Evolutionary conservation across 1,284 basidiomycete species (phyloP), one percentile per base, ranked within the genome.

Genomic region (Xanthoconium separans): DNA sequence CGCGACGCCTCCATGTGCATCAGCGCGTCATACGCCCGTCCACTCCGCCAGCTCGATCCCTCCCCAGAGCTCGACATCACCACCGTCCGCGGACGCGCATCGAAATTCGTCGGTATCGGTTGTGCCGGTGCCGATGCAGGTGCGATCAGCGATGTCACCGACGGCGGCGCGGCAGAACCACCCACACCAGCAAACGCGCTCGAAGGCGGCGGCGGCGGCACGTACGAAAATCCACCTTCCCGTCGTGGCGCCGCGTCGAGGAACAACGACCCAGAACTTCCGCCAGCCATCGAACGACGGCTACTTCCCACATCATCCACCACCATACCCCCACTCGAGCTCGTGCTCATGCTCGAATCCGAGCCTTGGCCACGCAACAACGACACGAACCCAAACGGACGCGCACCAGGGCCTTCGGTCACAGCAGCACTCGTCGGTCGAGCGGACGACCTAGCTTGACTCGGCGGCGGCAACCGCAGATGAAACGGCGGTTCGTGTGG

Each of bases 331-430:
- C 31, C 27, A 30, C 55, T 49, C 18, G 59, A 51, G 27, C 7
- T 51, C 45, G 37, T 30, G 27, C 55, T 49, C 18, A 56, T 49
- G 27, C 10, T 51, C 36, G 59, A 54, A 54, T 58, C 55, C 2
- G 56, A 58, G 9, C 54, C 65, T 36, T 58, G 66, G 29, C 58
- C 56, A 15, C 57, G 58, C 39, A 46, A 34, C 45, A 55, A 43
- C 48, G 63, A 36, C 30, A 53, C 30, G 36, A 65, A 56, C 34
- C 61, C 56, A 34, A 50, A 46, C 33, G 61, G 44, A 37, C 61
- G 65, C 42, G 15, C 18, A 1, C 58, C 47, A 13, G 54, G 11
- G 8, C 53, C 54, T 6, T 60, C 59, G 13, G 52, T 54, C 16
- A 46, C 45, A 18, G 40, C 47, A 9, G 44, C 22, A 6, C 24